Evolutionary conservation across 306 rosid genomes (phyloP).

Genomic region (Acmispon strigosus): DNA sequence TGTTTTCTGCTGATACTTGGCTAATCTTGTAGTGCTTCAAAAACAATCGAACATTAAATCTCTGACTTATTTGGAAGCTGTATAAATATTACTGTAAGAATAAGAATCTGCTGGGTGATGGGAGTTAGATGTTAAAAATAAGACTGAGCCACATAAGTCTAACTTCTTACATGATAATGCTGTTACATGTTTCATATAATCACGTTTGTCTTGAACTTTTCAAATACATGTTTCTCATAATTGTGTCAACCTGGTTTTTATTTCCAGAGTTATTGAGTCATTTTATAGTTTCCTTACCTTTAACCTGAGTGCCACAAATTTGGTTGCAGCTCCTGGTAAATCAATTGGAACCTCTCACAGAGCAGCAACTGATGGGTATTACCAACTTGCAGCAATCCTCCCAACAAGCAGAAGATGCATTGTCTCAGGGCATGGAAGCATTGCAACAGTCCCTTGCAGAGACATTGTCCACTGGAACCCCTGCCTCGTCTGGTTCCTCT

Average conservation of each 20-base stretch:
- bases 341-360: constrained; percentile 95
- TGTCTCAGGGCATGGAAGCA: constrained; percentile 99
- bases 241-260: background rate
- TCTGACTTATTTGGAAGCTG: background rate
- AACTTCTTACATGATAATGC: background rate
- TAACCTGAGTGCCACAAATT: constrained; percentile 7
- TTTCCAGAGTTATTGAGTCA: background rate
- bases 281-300: constrained; percentile 4
- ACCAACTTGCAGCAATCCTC: constrained; percentile 92
- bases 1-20: background rate
- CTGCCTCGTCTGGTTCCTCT: constrained; percentile 72
- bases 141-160: background rate
- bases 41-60: background rate
- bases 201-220: background rate
- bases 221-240: background rate
- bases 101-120: background rate
- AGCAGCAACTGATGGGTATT: constrained; percentile 78
- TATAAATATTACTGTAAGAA: background rate
- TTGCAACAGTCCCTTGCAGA: constrained; percentile 91
- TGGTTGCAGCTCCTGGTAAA: constrained; percentile 70
- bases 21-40: background rate
- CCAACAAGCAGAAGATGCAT: constrained; percentile 97
- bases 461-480: constrained; percentile 71
- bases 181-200: background rate
- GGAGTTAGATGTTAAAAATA: background rate